Evolutionary conservation across 176 grass and related monocot species (phyloP), one percentile per base, ranked within the genome.

Genomic region (Triticum monococcum): DNA sequence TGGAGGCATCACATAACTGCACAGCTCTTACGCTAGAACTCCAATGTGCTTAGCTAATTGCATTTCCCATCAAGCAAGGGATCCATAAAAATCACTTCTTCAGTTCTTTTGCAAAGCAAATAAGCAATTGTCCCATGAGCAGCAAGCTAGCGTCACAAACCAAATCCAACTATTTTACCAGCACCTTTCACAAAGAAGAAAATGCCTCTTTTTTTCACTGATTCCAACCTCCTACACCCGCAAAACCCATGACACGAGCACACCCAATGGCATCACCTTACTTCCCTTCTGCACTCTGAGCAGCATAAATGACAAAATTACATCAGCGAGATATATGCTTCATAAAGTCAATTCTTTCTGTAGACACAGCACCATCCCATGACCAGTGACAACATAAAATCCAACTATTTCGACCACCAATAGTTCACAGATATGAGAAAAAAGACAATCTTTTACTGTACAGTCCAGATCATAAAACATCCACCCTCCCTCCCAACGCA

Each of bases 401-500:
- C 79, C 11, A 40, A 35, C 3, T 45, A 68, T 33, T 68, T 30
- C 57, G 45, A 85, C 31, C 30, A 81, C 43, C 70, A 60, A 31
- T 24, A 85, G 48, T 81, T 76, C 28, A 60, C 2, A 12, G 45
- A 46, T 79, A 50, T 85, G 43, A 81, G n/a, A 20, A 89, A 38
- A 38, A 79, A 26, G 24, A 3, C 20, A 41, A 31, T 4, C 20
- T 81, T 74, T 67, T 22, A 38, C 20, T 78, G 74, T 28, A 50
- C 28, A 54, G 8, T 52, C 65, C 40, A 81, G 43, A 89, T 81
- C 13, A 85, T 17, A 30, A 36, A 77, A 77, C 79, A 72, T 83
- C 13, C 36, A 32, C 25, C 12, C 17, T 56, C 4, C 23, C 77
- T 73, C 60, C 22, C 41, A 40, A 67, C 12, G 4, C n/a, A 30